Conservation (phyloP, 2,329 filamentous ascomycete species). For the Phaeoacremonium minimum region DNA sequence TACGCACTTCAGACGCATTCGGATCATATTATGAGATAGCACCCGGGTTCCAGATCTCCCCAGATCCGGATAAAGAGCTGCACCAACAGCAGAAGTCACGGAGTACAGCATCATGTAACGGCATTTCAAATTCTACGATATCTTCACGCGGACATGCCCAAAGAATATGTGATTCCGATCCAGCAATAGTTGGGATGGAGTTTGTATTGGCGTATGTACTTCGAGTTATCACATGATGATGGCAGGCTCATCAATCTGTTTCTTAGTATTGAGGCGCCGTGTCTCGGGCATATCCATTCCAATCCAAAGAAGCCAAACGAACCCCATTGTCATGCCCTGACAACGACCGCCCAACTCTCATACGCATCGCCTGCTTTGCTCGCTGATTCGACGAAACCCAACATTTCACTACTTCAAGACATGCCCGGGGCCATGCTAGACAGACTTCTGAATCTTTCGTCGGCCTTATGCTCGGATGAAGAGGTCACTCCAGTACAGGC, state of each 20-base stretch:
- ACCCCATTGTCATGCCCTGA: conserved; percentile 20
- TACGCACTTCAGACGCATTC: not conserved
- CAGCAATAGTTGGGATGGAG: conserved; percentile 20
- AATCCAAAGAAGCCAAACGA: conserved; percentile 16
- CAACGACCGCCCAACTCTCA: conserved; percentile 14
- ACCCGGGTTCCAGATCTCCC: too few species aligned
- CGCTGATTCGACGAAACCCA: not conserved
- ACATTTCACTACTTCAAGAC: conserved; percentile 4
- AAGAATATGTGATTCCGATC: conserved; percentile 13
- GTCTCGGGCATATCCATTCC: conserved; percentile 19
- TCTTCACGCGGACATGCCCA: too few species aligned
- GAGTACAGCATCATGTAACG: not conserved
- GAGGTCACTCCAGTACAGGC: conserved; percentile 34
- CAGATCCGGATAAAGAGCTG: too few species aligned
- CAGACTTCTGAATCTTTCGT: conserved; percentile 16
- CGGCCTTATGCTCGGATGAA: conserved; percentile 19
- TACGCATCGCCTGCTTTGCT: not conserved
- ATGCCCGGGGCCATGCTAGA: conserved; percentile 15
- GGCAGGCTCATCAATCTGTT: not conserved
- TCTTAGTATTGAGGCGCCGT: conserved; percentile 20
- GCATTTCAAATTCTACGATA: not conserved
- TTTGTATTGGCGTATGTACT: conserved; percentile 24
- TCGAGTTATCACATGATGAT: not conserved
- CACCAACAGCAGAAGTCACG: not conserved
- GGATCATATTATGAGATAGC: not conserved